Percentiles rank a stretch among this genome's conserved stretches.
phyloP scores from a whole-genome alignment of 148 eudicot species.

The Rhododendron mucronatum region DNA sequence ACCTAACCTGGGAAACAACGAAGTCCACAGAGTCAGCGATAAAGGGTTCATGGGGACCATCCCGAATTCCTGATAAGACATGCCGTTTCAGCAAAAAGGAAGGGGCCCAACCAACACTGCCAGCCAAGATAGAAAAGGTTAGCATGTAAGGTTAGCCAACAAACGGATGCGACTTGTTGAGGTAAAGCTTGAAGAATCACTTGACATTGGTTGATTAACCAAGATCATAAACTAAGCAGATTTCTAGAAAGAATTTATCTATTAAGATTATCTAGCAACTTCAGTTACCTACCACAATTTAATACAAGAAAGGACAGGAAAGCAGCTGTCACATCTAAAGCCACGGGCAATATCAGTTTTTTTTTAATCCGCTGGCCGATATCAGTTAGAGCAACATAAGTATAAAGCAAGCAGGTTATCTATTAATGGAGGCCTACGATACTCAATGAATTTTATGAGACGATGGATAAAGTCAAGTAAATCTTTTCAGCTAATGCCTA shows the following conservation, averaged over 20 bases:
- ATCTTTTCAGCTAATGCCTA: not conserved
- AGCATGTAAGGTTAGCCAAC: slow-evolving; percentile 9
- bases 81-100: slow-evolving; percentile 86
- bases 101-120: slow-evolving; percentile 96
- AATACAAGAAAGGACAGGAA: not conserved
- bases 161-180: not conserved
- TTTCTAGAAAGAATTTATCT: not conserved
- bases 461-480: not conserved
- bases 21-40: slow-evolving; percentile 99
- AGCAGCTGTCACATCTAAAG: not conserved
- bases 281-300: not conserved
- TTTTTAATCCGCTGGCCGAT: not conserved
- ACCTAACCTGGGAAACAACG: slow-evolving; percentile 88
- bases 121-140: slow-evolving; percentile 16
- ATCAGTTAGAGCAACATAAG: not conserved
- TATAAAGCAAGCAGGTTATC: not conserved
- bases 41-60: slow-evolving; percentile 96
- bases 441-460: not conserved
- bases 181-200: not conserved
- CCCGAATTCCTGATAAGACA: slow-evolving; percentile 83
- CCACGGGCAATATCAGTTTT: no score
- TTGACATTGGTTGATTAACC: not conserved
- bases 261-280: not conserved
- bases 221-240: not conserved
- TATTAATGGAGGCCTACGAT: not conserved